phyloP scores from a whole-genome alignment of 2,329 filamentous ascomycete species.

The Parastagonospora avenae region DNA sequence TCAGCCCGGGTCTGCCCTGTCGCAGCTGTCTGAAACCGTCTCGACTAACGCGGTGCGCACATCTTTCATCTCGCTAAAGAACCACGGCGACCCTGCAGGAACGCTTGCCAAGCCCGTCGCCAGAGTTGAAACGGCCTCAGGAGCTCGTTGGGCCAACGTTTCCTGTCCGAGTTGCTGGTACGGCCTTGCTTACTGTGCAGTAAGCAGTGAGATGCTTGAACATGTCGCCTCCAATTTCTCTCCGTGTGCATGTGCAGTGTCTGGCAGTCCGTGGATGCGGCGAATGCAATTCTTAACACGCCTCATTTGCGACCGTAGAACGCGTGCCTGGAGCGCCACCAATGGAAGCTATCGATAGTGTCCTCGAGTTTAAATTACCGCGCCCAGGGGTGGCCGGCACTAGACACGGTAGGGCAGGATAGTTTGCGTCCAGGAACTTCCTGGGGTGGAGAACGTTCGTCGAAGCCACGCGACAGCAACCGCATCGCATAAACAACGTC shows the following conservation, averaged over 20 bases:
- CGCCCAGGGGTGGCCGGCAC: neutral
- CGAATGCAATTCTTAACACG: neutral
- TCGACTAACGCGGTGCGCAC: slow-evolving; percentile 29
- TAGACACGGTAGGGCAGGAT: neutral
- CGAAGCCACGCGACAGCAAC: neutral
- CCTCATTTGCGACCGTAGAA: neutral
- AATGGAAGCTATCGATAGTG: neutral
- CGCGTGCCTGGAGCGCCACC: neutral
- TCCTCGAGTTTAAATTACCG: slow-evolving; percentile 1
- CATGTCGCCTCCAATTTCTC: neutral
- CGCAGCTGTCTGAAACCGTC: slow-evolving; percentile 35
- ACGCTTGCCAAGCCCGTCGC: slow-evolving; percentile 22
- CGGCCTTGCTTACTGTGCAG: slow-evolving; percentile 5
- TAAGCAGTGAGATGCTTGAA: slow-evolving; percentile 7
- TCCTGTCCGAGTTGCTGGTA: slow-evolving; percentile 16
- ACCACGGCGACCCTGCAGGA: slow-evolving; percentile 21
- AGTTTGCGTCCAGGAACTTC: neutral
- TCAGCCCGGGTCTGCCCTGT: slow-evolving; percentile 31
- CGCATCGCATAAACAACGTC: neutral
- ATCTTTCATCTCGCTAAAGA: slow-evolving; percentile 32
- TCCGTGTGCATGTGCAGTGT: neutral
- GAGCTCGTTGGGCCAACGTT: slow-evolving; percentile 28
- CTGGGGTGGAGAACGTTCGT: neutral
- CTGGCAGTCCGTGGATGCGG: slow-evolving; percentile 29
- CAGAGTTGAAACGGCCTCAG: slow-evolving; percentile 27